Evolutionary conservation across 2,329 filamentous ascomycete genomes (phyloP), one percentile per base, ranked within the genome.

Genomic region (Alternaria metachromatica): DNA sequence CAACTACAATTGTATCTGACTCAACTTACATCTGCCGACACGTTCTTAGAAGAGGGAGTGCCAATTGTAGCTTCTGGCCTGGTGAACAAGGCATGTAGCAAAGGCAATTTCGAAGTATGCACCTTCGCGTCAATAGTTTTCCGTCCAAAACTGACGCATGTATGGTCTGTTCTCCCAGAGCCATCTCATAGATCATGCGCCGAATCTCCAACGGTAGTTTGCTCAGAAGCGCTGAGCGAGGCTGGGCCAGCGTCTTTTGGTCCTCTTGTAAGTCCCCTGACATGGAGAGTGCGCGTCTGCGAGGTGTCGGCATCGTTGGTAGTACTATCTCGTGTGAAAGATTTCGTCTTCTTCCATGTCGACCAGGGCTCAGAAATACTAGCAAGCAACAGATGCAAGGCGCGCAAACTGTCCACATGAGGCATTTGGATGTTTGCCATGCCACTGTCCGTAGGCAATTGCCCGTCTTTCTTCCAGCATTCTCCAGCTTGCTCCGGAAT

Each of bases 141-240:
- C 69, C 67, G 6, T 63, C 21, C 9, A 25, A 50, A 13, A 62
- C 60, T 25, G 45, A 53, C 18, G 70, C 44, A 54, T 69, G 65
- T 30, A 74, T 64, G 2, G 57, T 46, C 10, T 21, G 21, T 7
- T 65, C 67, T 33, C 68, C 68, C 9, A 72, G 43, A 15, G 65
- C 60, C 28, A 64, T 50, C 13, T 46, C 49, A 50, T 74, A 74
- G 13, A 74, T 61, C 59, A 71, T 65, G 2, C 67, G 63, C 23
- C 71, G 71, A 44, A 72, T 62, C 41, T 74, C 72, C 48, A 72
- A 54, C 9, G 72, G 69, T 3, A 74, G 44, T 43, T 67, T 73
- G 9, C 37, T 59, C 18, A 73, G 58, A 46, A 74, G 70, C 3
- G 57, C 25, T n/a, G 69, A 74, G 18, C 64, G 67, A 13, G 58